Conservation (phyloP, 768 basidiomycete species). For the Pleurotus djamor region DNA sequence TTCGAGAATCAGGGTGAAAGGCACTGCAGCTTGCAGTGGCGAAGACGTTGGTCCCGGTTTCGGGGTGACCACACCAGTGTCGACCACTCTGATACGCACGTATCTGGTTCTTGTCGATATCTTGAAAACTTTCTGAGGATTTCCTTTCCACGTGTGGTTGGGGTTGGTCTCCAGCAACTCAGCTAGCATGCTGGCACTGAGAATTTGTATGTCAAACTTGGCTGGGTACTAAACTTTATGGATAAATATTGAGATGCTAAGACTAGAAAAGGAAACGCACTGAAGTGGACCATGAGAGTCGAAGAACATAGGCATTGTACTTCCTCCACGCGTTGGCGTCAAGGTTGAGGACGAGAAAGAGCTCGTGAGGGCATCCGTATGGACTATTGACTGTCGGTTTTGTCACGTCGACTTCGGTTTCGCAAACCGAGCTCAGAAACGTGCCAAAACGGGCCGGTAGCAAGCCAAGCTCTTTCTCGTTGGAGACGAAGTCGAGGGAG, state of each 20-base stretch:
- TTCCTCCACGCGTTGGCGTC: conserved; percentile 35
- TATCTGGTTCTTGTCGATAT: conserved; percentile 33
- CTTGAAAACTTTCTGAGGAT: neutral
- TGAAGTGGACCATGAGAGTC: conserved; percentile 55
- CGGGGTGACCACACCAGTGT: conserved; percentile 52
- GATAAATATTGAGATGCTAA: neutral
- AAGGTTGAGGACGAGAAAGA: conserved; percentile 48
- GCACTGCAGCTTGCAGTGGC: conserved; percentile 26
- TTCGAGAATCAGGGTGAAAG: conserved; percentile 55
- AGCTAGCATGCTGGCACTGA: conserved; percentile 27
- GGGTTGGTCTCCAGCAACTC: too few species aligned
- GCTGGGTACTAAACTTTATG: conserved; percentile 43
- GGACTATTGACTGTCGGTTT: neutral
- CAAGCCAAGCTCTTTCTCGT: neutral
- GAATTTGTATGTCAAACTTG: conserved; percentile 37
- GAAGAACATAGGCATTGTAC: conserved; percentile 45
- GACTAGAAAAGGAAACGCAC: conserved; percentile 35
- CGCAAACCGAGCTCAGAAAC: neutral
- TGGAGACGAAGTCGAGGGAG: neutral
- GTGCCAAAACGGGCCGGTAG: neutral
- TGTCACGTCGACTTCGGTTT: conserved; percentile 4
- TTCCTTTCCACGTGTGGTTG: neutral
- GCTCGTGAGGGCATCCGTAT: conserved; percentile 34
- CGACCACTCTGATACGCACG: conserved; percentile 54
- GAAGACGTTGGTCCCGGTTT: conserved; percentile 7